phyloP scores from a whole-genome alignment of 129 eudicot genomes.

The Daucus carota region DH1_v3.0 NC_030386.2:31136001-31136500 shows the following conservation, averaged over 20 bases:
- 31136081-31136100: slow-evolving; percentile 68
- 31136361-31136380: slow-evolving; percentile 25
- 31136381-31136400: slow-evolving; percentile 65
- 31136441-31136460: slow-evolving; percentile 33
- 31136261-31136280: background rate
- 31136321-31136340: background rate
- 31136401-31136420: slow-evolving; percentile 84
- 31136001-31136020: slow-evolving; percentile 28
- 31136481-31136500: slow-evolving; percentile 57
- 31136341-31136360: too few species aligned
- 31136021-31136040: slow-evolving; percentile 22
- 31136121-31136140: slow-evolving; percentile 41
- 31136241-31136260: too few species aligned
- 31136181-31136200: background rate
- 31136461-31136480: slow-evolving; percentile 59
- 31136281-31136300: background rate
- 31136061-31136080: slow-evolving; percentile 46
- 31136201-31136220: too few species aligned
- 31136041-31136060: slow-evolving; percentile 34
- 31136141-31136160: slow-evolving; percentile 26
- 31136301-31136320: background rate
- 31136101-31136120: slow-evolving; percentile 80
- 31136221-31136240: background rate
- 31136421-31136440: slow-evolving; percentile 86
- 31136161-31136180: background rate